These are phyloP conservation scores for Coix lacrymajobi DNA, from an alignment of 176 grass and related monocot genomes.

Conservation along the genomic window DNA sequence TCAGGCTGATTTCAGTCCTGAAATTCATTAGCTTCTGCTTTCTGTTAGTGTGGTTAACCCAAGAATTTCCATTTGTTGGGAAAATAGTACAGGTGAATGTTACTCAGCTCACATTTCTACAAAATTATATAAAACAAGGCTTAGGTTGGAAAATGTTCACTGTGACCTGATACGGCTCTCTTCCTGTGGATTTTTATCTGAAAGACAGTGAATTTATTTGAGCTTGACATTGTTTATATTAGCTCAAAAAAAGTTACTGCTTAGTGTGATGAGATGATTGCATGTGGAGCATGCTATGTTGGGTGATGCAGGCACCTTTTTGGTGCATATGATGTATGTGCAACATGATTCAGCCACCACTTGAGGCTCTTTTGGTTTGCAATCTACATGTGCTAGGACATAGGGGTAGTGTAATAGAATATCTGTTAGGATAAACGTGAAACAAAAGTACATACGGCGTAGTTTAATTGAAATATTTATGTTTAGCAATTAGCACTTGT, in stretches of 20 bases:
- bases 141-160: neutral
- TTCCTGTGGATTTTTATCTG: neutral
- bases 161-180: neutral
- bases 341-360: neutral
- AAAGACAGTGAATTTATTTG: neutral
- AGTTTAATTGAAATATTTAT: neutral
- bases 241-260: neutral
- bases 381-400: neutral
- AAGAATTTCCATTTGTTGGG: neutral
- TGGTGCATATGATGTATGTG: slow-evolving; percentile 3
- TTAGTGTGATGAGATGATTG: neutral
- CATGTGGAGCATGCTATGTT: slow-evolving; percentile 17
- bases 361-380: slow-evolving; percentile 5
- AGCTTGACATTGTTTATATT: neutral
- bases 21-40: neutral
- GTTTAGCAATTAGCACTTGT: neutral
- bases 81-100: neutral
- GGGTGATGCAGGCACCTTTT: neutral
- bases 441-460: neutral
- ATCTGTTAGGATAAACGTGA: neutral
- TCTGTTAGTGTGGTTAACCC: neutral
- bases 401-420: neutral
- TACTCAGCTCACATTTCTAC: neutral
- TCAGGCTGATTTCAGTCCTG: neutral
- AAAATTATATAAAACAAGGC: neutral